A percentile compares a stretch with the other conserved stretches of the same genome.
phyloP scores from a whole-genome alignment of 495 filamentous ascomycete genomes.

The Penicillium soppii region DNA sequence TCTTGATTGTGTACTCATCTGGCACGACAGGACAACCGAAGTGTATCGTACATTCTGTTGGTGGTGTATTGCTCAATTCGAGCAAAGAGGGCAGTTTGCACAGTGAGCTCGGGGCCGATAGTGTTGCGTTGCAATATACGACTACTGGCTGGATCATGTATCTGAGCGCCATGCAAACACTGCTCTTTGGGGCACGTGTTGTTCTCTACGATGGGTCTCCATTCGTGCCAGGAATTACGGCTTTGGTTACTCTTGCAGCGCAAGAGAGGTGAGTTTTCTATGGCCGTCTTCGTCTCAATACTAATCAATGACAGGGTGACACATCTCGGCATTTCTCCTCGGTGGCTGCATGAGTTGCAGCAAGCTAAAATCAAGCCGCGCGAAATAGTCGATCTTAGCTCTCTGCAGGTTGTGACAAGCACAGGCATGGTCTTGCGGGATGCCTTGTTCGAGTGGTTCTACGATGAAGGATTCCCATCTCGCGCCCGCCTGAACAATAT shows the following conservation, averaged over 20 bases:
- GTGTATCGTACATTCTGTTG: conserved; percentile 66
- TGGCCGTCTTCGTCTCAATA: neutral
- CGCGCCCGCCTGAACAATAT: conserved; percentile 67
- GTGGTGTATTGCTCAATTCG: conserved; percentile 27
- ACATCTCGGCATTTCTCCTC: conserved; percentile 67
- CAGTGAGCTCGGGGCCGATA: conserved; percentile 46
- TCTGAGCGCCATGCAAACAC: conserved; percentile 49
- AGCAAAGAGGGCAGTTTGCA: conserved; percentile 65
- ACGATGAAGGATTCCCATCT: conserved; percentile 70
- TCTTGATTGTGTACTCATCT: conserved; percentile 73
- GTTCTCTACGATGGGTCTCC: conserved; percentile 78
- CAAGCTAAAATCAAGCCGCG: conserved; percentile 58
- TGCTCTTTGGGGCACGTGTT: conserved; percentile 55
- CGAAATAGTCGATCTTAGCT: conserved; percentile 58
- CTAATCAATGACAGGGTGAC: conserved; percentile 31
- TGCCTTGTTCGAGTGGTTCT: conserved; percentile 77
- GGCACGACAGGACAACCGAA: conserved; percentile 82
- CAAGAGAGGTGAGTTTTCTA: conserved; percentile 50
- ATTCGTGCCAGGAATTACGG: conserved; percentile 61
- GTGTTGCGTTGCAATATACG: conserved; percentile 56
- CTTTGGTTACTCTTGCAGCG: conserved; percentile 58
- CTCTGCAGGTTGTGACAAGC: conserved; percentile 56
- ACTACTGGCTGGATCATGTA: conserved; percentile 90
- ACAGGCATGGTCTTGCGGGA: conserved; percentile 81
- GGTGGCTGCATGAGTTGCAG: conserved; percentile 69